Base-by-base conservation (phyloP, 495 filamentous ascomycete species). In the Penicillium antarcticum region DNA sequence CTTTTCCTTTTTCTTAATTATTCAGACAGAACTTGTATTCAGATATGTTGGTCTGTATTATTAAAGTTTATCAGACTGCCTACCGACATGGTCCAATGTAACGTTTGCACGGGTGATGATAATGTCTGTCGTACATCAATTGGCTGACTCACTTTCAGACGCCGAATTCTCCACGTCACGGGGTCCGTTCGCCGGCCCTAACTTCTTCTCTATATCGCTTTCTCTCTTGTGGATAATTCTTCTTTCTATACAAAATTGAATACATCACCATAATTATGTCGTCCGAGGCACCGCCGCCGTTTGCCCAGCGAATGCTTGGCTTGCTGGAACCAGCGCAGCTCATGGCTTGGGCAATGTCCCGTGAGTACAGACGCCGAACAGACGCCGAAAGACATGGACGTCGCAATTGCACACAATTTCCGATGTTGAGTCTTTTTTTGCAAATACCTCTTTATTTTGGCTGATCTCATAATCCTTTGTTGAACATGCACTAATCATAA, bases 321-420 rank as follows among this genome's bases (percentile, higher is more conserved):
- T 39, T 73, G 19, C n/a, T 67, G 12, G 67, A 69, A 16, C 71
- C 69, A 5, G 65, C 57, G 4, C n/a, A 46, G 3, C 48, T 74
- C 36, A 50, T 70, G 53, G 21, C 38, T 3, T 67, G 53, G 60
- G 65, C 70, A 12, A 59, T 72, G 51, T 59, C 61, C 21, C 60
- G 71, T 74, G 60, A 60, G 67, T 63, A 36, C 31, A 41, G 37
- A 42, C 7, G 16, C 36, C 46, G 36, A 42, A 34, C 14, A 38
- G 14, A 47, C 11, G 16, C 45, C 34, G 45, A 13, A 37, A 5
- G 29, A 19, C n/a, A 34, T 42, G 6, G 16, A 49, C 9, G 8
- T 42, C 1, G 14, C 16, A 33, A 32, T 48, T 41, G 24, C n/a
- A 12, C 8, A 10, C 9, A 2, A 34, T 23, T 29, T 10, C 14